Percentiles rank a stretch among this genome's conserved stretches.
These are phyloP conservation scores for Lachancea meyersii DNA, from an alignment of 805 yeast genomes.

Conservation along the genomic window DNA sequence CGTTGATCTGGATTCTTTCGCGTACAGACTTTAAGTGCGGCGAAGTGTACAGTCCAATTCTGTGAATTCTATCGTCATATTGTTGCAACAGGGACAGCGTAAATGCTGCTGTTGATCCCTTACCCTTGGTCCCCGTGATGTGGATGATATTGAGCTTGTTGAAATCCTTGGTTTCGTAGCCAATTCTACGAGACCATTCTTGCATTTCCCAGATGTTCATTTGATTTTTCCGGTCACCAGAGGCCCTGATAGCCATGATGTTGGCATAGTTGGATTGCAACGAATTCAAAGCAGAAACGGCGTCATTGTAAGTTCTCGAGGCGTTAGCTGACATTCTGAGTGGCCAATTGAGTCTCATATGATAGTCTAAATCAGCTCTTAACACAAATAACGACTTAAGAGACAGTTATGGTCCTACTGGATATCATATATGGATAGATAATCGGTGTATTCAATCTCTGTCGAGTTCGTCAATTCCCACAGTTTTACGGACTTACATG, in stretches of 20 bases:
- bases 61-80: constrained; percentile 41
- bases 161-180: constrained; percentile 60
- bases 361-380: neutral
- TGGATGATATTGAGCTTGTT: constrained; percentile 76
- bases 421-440: too few species aligned
- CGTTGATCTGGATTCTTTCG: constrained; percentile 84
- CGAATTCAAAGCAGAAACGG: constrained; percentile 75
- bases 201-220: constrained; percentile 78
- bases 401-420: too few species aligned
- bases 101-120: constrained; percentile 97
- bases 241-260: constrained; percentile 70
- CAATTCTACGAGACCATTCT: constrained; percentile 70
- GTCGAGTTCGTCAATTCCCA: too few species aligned
- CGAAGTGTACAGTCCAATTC: constrained; percentile 89
- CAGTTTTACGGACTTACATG: too few species aligned
- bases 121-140: constrained; percentile 97
- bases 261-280: constrained; percentile 89
- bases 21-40: constrained; percentile 93
- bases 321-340: constrained; percentile 7
- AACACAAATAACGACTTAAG: neutral
- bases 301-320: constrained; percentile 48
- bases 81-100: constrained; percentile 71
- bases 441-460: too few species aligned
- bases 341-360: constrained; percentile 7
- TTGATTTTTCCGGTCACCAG: constrained; percentile 60